Conservation (phyloP, 2,329 filamentous ascomycete genomes). For the Thielaviopsis musarum region DNA sequence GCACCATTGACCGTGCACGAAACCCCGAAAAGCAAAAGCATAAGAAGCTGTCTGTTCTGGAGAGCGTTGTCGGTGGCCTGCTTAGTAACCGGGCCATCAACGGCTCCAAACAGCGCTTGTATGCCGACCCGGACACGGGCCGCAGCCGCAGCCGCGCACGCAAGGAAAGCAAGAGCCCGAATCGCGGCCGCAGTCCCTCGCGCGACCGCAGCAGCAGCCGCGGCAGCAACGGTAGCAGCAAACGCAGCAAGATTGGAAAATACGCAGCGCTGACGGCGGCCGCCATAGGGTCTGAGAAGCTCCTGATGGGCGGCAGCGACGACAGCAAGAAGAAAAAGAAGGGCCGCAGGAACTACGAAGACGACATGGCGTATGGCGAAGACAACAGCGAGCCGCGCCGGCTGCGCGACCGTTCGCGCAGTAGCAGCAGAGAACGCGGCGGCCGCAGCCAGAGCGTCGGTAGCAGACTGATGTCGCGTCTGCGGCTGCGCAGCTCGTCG, state of each 20-base stretch:
- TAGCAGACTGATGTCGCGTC: not conserved
- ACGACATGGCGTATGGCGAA: constrained; percentile 11
- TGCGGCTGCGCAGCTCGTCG: constrained; percentile 23
- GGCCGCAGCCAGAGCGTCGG: constrained; percentile 27
- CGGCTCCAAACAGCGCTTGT: constrained; percentile 52
- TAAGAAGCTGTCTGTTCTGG: constrained; percentile 68
- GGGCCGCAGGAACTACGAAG: constrained; percentile 1
- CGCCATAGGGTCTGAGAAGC: constrained; percentile 44
- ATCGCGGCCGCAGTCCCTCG: constrained; percentile 18
- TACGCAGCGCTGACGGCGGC: constrained; percentile 48
- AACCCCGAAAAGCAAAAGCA: constrained; percentile 57
- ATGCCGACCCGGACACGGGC: constrained; percentile 39
- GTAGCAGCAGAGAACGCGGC: constrained; percentile 27
- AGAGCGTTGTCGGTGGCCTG: constrained; percentile 78
- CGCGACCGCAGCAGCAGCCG: constrained; percentile 24
- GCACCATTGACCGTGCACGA: constrained; percentile 65
- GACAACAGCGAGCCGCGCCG: constrained; percentile 33
- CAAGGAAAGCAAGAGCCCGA: constrained; percentile 32
- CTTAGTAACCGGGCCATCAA: constrained; percentile 75
- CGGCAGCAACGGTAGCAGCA: constrained; percentile 20
- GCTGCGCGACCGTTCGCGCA: constrained; percentile 21
- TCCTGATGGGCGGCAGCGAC: constrained; percentile 21
- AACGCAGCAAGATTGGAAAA: constrained; percentile 19
- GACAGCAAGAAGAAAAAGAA: not conserved
- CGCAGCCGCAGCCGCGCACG: constrained; percentile 55